Evolutionary conservation across 1,284 basidiomycete species (phyloP).

Genomic region (Chalciporus sp.): DNA sequence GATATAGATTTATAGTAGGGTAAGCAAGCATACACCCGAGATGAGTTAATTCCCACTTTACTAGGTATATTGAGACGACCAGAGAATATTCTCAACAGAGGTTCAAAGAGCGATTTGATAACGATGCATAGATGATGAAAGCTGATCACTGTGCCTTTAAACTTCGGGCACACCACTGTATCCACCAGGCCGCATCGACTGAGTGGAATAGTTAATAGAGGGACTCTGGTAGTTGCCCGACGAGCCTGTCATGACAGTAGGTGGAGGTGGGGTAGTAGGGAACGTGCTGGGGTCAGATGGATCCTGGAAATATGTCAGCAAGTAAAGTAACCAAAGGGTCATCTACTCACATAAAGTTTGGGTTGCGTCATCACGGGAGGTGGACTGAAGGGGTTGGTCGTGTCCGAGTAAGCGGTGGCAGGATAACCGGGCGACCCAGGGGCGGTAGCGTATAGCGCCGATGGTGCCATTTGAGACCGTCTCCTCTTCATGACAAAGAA

Average conservation of each 20-base stretch:
- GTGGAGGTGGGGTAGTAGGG: conserved; percentile 24
- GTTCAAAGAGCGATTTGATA: not conserved
- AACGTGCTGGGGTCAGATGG: conserved; percentile 38
- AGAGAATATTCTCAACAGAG: not conserved
- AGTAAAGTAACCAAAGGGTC: not conserved
- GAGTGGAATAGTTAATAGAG: conserved; percentile 13
- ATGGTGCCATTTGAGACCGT: conserved; percentile 18
- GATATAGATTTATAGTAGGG: not conserved
- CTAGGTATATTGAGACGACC: not conserved
- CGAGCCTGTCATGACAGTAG: conserved; percentile 15
- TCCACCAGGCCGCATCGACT: conserved; percentile 15
- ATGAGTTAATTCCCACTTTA: not conserved
- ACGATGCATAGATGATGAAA: not conserved
- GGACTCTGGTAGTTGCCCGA: conserved; percentile 9
- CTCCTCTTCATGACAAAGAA: conserved; percentile 35
- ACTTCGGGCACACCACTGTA: conserved; percentile 32
- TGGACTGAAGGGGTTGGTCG: conserved; percentile 8
- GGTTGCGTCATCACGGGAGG: conserved; percentile 27
- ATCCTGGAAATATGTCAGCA: conserved; percentile 23
- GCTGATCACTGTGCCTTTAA: conserved; percentile 3
- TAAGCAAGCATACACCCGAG: not conserved
- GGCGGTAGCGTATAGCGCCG: conserved; percentile 11
- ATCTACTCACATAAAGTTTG: conserved; percentile 32
- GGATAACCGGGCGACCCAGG: not conserved
- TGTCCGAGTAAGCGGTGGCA: conserved; percentile 8